Base-by-base conservation (phyloP, 257 asterid species). In the Solanum boliviense region DNA sequence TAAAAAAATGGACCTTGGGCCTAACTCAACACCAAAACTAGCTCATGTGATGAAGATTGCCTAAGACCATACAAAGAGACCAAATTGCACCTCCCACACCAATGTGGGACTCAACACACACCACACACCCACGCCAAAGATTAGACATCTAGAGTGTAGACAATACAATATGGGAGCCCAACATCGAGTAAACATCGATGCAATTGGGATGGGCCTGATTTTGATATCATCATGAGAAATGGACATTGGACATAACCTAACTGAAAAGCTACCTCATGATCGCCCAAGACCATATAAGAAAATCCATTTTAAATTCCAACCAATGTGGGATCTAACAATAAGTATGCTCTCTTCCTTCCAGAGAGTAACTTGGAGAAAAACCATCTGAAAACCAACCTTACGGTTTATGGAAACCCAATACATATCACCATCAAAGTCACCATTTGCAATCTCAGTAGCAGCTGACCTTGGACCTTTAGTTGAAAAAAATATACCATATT, bases 381-480 rank as follows among this genome's bases (percentile, higher is more conserved):
- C 29, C 39, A 68, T 25, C 88, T 48, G 85, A 16, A 38, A 71
- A 89, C 92, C 75, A 85, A 96, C 98, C 98, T 92, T 93, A n/a
- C 94, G 95, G 85, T 96, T 93, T 84, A 95, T 93, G 35, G 99
- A 96, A 91, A 96, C 93, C 98, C 96, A 95, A 72, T 95, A 95
- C 89, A 67, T 84, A 85, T 96, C 99, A 13, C 98, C 99, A 86
- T 95, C 99, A 83, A 95, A 96, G 90, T 96, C 98, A 52, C 99
- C 98, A 39, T 95, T 94, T 23, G 96, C 98, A 91, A 96, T 96
- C 91, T 95, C 99, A 13, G 92, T 91, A 56, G 98, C 95, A 1
- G 93, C 98, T 46, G 98, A 95, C 82, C 89, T 94, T 18, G 71
- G 85, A 67, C 99, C 99, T 92, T 95, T 92, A 3, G 95, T 89